Evolutionary conservation across 2,329 filamentous ascomycete species (phyloP).

Genomic region (Chaetothyriales sp.): DNA sequence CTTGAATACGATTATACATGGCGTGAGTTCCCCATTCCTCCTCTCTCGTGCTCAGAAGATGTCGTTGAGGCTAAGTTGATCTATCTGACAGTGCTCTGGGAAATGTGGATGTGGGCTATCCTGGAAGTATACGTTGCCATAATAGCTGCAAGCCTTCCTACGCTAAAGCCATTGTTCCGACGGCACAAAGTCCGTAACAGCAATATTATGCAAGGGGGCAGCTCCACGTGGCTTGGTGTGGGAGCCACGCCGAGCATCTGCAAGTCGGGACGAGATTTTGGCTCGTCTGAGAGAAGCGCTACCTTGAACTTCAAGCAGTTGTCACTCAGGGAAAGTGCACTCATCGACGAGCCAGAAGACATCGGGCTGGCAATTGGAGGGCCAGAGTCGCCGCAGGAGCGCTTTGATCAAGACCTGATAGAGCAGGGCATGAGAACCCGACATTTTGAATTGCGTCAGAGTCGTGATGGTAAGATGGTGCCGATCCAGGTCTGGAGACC

Average conservation of each 20-base stretch:
- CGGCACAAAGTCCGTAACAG: constrained; percentile 33
- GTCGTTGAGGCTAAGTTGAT: background rate
- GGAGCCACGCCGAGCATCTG: background rate
- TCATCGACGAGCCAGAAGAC: background rate
- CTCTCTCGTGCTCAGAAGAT: background rate
- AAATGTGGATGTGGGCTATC: constrained; percentile 19
- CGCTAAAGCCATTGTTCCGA: constrained; percentile 19
- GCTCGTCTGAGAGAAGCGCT: background rate
- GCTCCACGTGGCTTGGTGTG: background rate
- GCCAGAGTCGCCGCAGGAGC: background rate
- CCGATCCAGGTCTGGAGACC: constrained; percentile 12
- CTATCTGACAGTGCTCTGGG: constrained; percentile 7
- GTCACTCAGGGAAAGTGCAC: background rate
- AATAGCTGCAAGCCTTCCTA: constrained; percentile 19
- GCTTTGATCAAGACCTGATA: background rate
- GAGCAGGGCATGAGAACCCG: constrained; percentile 41
- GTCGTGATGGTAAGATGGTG: constrained; percentile 11
- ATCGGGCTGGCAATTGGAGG: background rate
- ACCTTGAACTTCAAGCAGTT: background rate
- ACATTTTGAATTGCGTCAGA: constrained; percentile 55
- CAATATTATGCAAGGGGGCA: background rate
- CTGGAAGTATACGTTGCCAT: constrained; percentile 21
- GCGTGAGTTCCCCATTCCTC: background rate
- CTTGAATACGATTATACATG: constrained; percentile 14
- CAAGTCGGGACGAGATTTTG: background rate